Percentiles rank a stretch among this genome's conserved stretches.
Conservation (phyloP, 345 rosid species). For the Camelina laxa region DNA sequence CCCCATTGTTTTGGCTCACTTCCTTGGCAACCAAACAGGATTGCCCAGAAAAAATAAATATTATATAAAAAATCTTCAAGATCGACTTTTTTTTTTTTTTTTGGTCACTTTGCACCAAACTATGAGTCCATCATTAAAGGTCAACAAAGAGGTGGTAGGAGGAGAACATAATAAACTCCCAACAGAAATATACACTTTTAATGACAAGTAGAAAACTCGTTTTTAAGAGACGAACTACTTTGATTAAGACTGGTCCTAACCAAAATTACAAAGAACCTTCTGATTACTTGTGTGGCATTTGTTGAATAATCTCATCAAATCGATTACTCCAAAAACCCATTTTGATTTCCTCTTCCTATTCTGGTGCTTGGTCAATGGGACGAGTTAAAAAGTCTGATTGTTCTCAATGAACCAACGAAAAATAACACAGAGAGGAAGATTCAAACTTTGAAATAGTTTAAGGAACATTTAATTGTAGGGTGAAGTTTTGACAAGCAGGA, state of each 20-base stretch:
- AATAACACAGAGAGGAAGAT: not conserved
- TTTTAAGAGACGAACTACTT: constrained; percentile 28
- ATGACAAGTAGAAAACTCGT: not conserved
- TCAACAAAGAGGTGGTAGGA: constrained; percentile 45
- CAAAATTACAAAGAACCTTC: constrained; percentile 1
- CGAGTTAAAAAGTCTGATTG: constrained; percentile 13
- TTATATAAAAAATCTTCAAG: constrained; percentile 10
- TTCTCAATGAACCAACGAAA: not conserved
- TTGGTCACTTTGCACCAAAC: constrained; percentile 40
- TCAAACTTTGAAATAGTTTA: constrained; percentile 32
- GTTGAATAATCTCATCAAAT: constrained; percentile 23
- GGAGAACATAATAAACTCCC: not conserved
- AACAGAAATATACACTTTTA: constrained; percentile 29
- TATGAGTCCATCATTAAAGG: constrained; percentile 39
- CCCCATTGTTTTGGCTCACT: constrained; percentile 50
- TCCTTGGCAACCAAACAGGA: constrained; percentile 25
- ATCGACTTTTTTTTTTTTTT: constrained; percentile 5
- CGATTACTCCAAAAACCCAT: constrained; percentile 9
- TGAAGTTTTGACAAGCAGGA: no score
- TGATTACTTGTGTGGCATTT: constrained; percentile 13
- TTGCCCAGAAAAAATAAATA: constrained; percentile 4
- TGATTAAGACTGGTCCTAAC: constrained; percentile 28
- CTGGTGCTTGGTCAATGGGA: constrained; percentile 26
- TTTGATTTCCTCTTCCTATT: constrained; percentile 12
- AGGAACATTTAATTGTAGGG: not conserved